These are phyloP conservation scores for Colletotrichum neosansevieriae DNA, from an alignment of 2,329 filamentous ascomycete genomes.

Conservation along the genomic window DNA sequence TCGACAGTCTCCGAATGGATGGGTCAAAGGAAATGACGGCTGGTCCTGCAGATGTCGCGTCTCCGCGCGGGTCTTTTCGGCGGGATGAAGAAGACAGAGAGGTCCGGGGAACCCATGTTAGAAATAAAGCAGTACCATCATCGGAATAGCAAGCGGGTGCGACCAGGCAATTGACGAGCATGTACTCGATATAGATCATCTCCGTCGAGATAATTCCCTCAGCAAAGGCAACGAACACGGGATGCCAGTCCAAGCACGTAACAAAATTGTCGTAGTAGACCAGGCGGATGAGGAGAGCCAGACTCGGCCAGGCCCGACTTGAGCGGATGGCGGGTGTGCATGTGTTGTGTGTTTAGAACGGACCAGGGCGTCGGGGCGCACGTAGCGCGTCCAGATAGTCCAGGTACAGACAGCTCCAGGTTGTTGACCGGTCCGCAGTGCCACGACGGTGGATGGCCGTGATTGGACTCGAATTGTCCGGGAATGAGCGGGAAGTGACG, in stretches of 20 bases:
- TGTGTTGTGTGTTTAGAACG: neutral
- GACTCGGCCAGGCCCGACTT: constrained; percentile 9
- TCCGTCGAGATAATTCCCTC: neutral
- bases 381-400: neutral
- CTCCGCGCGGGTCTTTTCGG: neutral
- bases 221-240: neutral
- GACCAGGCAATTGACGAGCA: neutral
- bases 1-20: constrained; percentile 9
- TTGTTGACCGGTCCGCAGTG: constrained; percentile 28
- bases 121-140: neutral
- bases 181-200: neutral
- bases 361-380: constrained; percentile 5
- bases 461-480: constrained; percentile 8
- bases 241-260: neutral
- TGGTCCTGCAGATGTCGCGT: neutral
- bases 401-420: neutral
- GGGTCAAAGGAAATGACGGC: constrained; percentile 1
- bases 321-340: neutral
- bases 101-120: no score
- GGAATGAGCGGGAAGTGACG: constrained; percentile 27
- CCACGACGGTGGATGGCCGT: constrained; percentile 3
- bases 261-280: constrained; percentile 3
- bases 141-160: neutral
- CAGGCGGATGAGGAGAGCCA: constrained; percentile 9
- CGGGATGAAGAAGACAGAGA: neutral